These are phyloP conservation scores for Phaeosphaeria sp. DNA, from an alignment of 2,329 filamentous ascomycete species.

Conservation along the genomic window DNA sequence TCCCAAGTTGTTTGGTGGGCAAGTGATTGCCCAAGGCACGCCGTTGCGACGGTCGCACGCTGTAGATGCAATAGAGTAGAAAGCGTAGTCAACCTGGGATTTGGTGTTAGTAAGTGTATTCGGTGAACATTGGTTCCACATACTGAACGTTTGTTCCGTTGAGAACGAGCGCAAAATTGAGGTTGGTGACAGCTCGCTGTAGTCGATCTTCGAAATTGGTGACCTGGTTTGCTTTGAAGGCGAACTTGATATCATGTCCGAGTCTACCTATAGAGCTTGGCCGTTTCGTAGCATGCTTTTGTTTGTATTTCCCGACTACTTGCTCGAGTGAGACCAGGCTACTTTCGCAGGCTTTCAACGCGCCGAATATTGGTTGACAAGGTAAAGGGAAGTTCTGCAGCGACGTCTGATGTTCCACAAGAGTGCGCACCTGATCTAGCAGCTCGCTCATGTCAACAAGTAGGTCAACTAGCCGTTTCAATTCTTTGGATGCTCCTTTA, in stretches of 20 bases:
- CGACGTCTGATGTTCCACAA: constrained; percentile 8
- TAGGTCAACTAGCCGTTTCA: constrained; percentile 10
- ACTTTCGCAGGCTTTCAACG: constrained; percentile 15
- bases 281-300: neutral
- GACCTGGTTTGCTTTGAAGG: constrained; percentile 16
- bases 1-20: no score
- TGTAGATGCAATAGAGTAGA: neutral
- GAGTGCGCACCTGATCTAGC: constrained; percentile 6
- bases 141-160: constrained; percentile 17
- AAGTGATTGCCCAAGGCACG: no score
- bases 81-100: constrained; percentile 1
- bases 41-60: neutral
- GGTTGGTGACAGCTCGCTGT: constrained; percentile 9
- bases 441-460: constrained; percentile 11
- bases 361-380: constrained; percentile 12
- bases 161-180: constrained; percentile 5
- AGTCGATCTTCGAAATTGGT: constrained; percentile 12
- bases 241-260: constrained; percentile 10
- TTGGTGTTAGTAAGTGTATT: no score
- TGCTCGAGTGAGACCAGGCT: constrained; percentile 9
- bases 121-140: neutral
- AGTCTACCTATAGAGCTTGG: neutral
- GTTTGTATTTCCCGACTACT: constrained; percentile 1
- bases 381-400: constrained; percentile 11
- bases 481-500: constrained; percentile 19